Conservation (phyloP, 2,329 filamentous ascomycete genomes). For the Monosporascus sp. region DNA sequence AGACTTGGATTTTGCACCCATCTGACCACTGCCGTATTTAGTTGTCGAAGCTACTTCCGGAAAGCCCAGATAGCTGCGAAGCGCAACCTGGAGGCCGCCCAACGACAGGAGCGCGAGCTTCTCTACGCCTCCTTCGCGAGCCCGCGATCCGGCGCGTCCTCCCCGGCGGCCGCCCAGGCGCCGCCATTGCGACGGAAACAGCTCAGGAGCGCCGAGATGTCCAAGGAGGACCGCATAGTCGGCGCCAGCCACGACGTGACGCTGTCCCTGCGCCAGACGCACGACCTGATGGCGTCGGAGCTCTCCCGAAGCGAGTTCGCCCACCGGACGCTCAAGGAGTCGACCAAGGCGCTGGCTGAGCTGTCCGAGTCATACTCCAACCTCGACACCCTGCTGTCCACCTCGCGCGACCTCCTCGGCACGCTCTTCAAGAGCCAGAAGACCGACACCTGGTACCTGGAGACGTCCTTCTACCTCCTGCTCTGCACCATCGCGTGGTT, state of each 20-base stretch:
- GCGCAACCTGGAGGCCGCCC: constrained; percentile 66
- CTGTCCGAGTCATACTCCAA: constrained; percentile 76
- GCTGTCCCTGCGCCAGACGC: constrained; percentile 73
- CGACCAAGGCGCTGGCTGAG: constrained; percentile 73
- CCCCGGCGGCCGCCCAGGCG: constrained; percentile 17
- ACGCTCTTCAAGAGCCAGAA: constrained; percentile 84
- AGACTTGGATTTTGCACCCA: too few species aligned
- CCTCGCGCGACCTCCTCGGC: constrained; percentile 67
- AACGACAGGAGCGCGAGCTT: constrained; percentile 69
- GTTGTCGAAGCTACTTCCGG: constrained; percentile 64
- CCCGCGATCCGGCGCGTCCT: constrained; percentile 31
- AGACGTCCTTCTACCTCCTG: constrained; percentile 82
- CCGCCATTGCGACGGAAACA: constrained; percentile 24
- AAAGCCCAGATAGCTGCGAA: constrained; percentile 77
- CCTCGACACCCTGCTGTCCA: constrained; percentile 70
- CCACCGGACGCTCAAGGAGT: constrained; percentile 80
- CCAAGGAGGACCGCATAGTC: constrained; percentile 62
- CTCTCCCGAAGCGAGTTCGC: constrained; percentile 84
- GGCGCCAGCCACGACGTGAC: constrained; percentile 81
- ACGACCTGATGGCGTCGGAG: constrained; percentile 80
- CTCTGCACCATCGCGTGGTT: constrained; percentile 76
- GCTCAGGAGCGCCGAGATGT: constrained; percentile 25
- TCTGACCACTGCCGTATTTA: constrained; percentile 15
- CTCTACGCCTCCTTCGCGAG: constrained; percentile 61
- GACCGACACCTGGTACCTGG: constrained; percentile 96